phyloP scores from a whole-genome alignment of 495 filamentous ascomycete genomes.

The Hamigera avellanea region DNA sequence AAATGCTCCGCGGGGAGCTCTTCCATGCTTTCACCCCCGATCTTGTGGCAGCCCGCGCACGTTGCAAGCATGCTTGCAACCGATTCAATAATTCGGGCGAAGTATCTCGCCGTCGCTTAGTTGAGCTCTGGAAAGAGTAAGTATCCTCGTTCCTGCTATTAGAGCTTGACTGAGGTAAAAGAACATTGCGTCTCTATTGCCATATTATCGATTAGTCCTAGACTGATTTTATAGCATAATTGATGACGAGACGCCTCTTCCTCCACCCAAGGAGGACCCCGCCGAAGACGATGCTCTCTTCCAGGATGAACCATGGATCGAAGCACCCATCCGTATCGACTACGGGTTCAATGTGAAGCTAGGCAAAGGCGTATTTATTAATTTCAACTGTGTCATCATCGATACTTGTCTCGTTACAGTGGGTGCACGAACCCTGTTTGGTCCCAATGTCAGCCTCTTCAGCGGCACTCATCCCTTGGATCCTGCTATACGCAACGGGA shows the following conservation, averaged over 20 bases:
- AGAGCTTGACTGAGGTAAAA: neutral
- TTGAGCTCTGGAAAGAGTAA: slow-evolving; percentile 69
- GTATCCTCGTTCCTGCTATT: no score
- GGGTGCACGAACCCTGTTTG: slow-evolving; percentile 68
- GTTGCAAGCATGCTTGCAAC: slow-evolving; percentile 46
- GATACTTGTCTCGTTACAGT: slow-evolving; percentile 72
- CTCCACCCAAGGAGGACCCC: slow-evolving; percentile 36
- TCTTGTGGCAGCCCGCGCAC: slow-evolving; percentile 41
- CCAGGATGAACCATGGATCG: slow-evolving; percentile 53
- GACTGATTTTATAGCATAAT: no score
- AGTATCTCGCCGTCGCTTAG: slow-evolving; percentile 40
- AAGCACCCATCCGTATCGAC: slow-evolving; percentile 58
- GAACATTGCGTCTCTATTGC: no score
- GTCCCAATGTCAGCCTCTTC: slow-evolving; percentile 63
- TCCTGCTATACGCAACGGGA: slow-evolving; percentile 60
- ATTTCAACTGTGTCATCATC: slow-evolving; percentile 62
- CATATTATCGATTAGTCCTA: no score
- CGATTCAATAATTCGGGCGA: slow-evolving; percentile 53
- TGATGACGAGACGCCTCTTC: slow-evolving; percentile 48
- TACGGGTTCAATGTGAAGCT: slow-evolving; percentile 66
- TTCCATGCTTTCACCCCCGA: slow-evolving; percentile 44
- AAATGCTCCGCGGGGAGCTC: slow-evolving; percentile 31
- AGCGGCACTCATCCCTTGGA: slow-evolving; percentile 67
- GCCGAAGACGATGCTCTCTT: slow-evolving; percentile 51
- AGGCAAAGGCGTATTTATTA: slow-evolving; percentile 61